Percentiles rank a stretch among this genome's conserved stretches.
phyloP scores from a whole-genome alignment of 257 asterid species.

The Coffea canephora region DNA sequence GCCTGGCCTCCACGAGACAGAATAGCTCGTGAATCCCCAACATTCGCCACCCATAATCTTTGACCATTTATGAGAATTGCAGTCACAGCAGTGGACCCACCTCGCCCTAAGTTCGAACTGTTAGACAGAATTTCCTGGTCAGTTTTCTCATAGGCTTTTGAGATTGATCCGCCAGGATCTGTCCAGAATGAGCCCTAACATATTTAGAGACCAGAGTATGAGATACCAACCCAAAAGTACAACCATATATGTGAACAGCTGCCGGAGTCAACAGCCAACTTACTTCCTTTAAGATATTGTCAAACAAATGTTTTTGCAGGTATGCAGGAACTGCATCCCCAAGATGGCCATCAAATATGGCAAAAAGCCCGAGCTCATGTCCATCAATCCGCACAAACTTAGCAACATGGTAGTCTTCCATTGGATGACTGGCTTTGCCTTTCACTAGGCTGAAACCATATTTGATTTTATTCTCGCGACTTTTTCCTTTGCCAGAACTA shows the following conservation, averaged over 20 bases:
- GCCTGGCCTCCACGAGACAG: slow-evolving; percentile 43
- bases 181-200: slow-evolving; percentile 41
- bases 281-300: slow-evolving; percentile 44
- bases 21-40: slow-evolving; percentile 53
- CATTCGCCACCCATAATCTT: slow-evolving; percentile 43
- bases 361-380: slow-evolving; percentile 46
- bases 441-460: slow-evolving; percentile 55
- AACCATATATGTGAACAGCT: neutral
- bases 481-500: slow-evolving; percentile 40
- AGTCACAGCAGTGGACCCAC: slow-evolving; percentile 53
- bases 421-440: slow-evolving; percentile 71
- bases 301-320: slow-evolving; percentile 39
- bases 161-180: slow-evolving; percentile 31
- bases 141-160: slow-evolving; percentile 39
- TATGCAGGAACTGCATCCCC: slow-evolving; percentile 42
- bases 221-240: neutral
- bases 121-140: slow-evolving; percentile 37
- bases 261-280: neutral
- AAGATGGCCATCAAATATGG: slow-evolving; percentile 46
- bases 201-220: slow-evolving; percentile 10
- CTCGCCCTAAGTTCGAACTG: slow-evolving; percentile 40
- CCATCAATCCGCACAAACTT: slow-evolving; percentile 32
- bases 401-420: slow-evolving; percentile 91
- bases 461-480: slow-evolving; percentile 31
- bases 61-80: slow-evolving; percentile 39